These are phyloP conservation scores for Flaveria floridana DNA, from an alignment of 140 eudicot species.

Conservation along the genomic window DNA sequence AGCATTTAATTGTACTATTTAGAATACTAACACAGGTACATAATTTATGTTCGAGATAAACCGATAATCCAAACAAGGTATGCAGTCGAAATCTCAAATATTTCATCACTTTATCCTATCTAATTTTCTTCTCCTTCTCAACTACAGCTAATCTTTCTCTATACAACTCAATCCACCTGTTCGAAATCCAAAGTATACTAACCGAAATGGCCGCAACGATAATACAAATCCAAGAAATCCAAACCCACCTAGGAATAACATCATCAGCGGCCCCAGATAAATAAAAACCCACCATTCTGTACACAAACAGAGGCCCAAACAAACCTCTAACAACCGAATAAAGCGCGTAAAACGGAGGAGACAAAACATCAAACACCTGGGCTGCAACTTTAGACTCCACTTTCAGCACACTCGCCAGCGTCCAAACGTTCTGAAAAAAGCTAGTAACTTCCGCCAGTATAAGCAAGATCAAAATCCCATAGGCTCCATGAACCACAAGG, in stretches of 20 bases:
- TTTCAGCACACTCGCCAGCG: constrained; percentile 48
- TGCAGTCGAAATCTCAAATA: constrained; percentile 16
- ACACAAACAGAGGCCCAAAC: constrained; percentile 73
- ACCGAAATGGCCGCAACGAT: constrained; percentile 58
- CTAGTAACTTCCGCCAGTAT: constrained; percentile 86
- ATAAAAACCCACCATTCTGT: constrained; percentile 56
- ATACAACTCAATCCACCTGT: constrained; percentile 62
- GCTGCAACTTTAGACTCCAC: constrained; percentile 44
- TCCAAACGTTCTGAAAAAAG: constrained; percentile 66
- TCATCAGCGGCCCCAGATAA: constrained; percentile 53
- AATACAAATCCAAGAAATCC: constrained; percentile 70
- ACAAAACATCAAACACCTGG: constrained; percentile 57
- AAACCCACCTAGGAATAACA: constrained; percentile 67
- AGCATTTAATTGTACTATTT: constrained; percentile 24
- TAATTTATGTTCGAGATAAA: constrained; percentile 20
- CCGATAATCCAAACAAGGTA: constrained; percentile 26
- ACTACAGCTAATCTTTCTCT: constrained; percentile 38
- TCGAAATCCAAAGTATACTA: constrained; percentile 70
- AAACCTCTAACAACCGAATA: constrained; percentile 76
- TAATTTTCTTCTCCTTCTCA: constrained; percentile 36
- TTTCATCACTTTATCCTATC: constrained; percentile 21
- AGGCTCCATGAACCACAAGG: constrained; percentile 61
- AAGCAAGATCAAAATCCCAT: constrained; percentile 49
- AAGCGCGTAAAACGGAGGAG: constrained; percentile 74
- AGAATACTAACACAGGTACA: constrained; percentile 34